phyloP scores from a whole-genome alignment of 2,329 filamentous ascomycete species.

The Mycosphaerella arachidis region DNA sequence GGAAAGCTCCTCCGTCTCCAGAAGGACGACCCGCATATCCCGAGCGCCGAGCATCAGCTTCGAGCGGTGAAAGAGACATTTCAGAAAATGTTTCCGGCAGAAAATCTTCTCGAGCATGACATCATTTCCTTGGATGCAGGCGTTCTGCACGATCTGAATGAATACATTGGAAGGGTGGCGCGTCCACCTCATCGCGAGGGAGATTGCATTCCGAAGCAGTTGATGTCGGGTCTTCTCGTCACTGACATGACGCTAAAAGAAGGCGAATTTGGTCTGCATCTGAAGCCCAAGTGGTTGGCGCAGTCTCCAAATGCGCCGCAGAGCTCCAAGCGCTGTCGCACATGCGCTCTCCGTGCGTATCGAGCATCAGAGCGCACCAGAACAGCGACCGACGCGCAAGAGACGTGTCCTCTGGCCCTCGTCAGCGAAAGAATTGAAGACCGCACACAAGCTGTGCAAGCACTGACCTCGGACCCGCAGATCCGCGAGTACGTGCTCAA shows the following conservation, averaged over 20 bases:
- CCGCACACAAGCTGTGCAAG: constrained; percentile 21
- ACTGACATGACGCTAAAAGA: constrained; percentile 33
- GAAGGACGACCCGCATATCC: constrained; percentile 31
- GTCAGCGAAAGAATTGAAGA: constrained; percentile 29
- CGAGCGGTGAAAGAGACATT: constrained; percentile 26
- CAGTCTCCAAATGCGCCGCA: constrained; percentile 44
- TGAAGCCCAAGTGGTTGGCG: constrained; percentile 48
- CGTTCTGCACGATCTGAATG: constrained; percentile 24
- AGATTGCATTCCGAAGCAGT: constrained; percentile 27
- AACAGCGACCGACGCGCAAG: constrained; percentile 31
- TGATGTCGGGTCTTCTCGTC: constrained; percentile 30
- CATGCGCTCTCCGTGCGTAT: constrained; percentile 42
- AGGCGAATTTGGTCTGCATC: constrained; percentile 33
- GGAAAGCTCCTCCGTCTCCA: constrained; percentile 31
- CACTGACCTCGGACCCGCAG: constrained; percentile 21
- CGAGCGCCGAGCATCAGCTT: constrained; percentile 26
- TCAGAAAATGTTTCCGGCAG: constrained; percentile 25
- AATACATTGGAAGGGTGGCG: constrained; percentile 15
- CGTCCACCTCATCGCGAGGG: constrained; percentile 24
- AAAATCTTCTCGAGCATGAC: constrained; percentile 31
- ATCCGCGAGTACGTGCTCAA: constrained; percentile 27
- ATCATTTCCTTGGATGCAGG: constrained; percentile 23
- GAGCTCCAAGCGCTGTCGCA: constrained; percentile 41
- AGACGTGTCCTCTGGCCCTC: constrained; percentile 39
- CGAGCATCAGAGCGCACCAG: constrained; percentile 23